phyloP scores from a whole-genome alignment of 495 filamentous ascomycete species.

The Tuber microsphaerosporum region DNA sequence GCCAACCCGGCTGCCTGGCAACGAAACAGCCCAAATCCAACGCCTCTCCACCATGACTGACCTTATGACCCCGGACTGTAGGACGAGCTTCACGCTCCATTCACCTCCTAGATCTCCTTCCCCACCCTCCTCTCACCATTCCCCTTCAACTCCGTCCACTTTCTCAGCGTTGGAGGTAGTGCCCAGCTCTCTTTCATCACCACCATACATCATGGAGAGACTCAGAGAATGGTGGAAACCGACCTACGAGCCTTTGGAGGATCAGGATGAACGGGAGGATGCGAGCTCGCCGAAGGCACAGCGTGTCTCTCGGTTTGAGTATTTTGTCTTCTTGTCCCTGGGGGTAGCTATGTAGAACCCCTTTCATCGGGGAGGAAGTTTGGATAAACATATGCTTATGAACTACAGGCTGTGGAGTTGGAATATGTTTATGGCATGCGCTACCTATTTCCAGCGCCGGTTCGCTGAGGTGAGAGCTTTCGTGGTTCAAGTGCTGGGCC shows the following conservation, averaged over 20 bases:
- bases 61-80: background rate
- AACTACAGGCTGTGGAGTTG: slow-evolving; percentile 46
- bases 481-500: background rate
- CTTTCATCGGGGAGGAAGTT: background rate
- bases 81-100: background rate
- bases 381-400: slow-evolving; percentile 20
- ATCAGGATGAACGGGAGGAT: slow-evolving; percentile 21
- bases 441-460: slow-evolving; percentile 82
- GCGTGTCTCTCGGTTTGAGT: slow-evolving; percentile 66
- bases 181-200: background rate
- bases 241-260: slow-evolving; percentile 25
- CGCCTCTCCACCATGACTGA: background rate
- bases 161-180: background rate
- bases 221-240: slow-evolving; percentile 24
- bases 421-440: slow-evolving; percentile 98
- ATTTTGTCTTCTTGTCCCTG: slow-evolving; percentile 75
- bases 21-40: background rate
- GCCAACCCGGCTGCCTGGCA: background rate
- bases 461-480: slow-evolving; percentile 51
- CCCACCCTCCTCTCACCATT: background rate
- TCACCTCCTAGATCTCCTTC: background rate
- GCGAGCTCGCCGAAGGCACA: slow-evolving; percentile 4
- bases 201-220: slow-evolving; percentile 21
- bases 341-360: slow-evolving; percentile 77
- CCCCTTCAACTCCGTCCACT: background rate